These are phyloP conservation scores for Haplosporangium sp. DNA, from an alignment of 371 early-diverging fungal species.

Conservation along the genomic window DNA sequence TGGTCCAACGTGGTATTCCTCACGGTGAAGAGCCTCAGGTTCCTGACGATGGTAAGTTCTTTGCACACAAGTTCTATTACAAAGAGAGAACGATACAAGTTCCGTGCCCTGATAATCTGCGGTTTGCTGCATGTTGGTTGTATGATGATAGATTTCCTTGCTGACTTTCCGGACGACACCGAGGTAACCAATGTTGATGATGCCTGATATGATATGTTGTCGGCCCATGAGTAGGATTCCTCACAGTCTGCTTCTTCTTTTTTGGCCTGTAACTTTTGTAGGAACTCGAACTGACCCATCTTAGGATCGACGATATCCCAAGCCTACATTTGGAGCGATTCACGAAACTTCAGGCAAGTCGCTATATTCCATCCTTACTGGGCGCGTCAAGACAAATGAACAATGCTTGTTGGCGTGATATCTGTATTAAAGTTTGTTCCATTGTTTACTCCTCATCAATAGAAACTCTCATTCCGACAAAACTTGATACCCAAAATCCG, in stretches of 20 bases:
- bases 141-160: constrained; percentile 55
- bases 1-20: constrained; percentile 51
- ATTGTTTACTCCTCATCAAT: neutral
- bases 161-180: constrained; percentile 61
- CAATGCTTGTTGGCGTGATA: too few relatives aligned
- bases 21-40: constrained; percentile 28
- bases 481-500: constrained; percentile 86
- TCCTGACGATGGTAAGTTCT: constrained; percentile 14
- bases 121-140: too few relatives aligned
- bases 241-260: neutral
- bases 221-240: neutral
- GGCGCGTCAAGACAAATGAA: too few relatives aligned
- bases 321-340: constrained; percentile 76
- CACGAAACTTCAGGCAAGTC: constrained; percentile 70
- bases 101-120: too few relatives aligned
- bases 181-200: constrained; percentile 41
- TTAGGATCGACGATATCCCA: constrained; percentile 71
- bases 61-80: too few relatives aligned
- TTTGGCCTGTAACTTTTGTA: constrained; percentile 25
- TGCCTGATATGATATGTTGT: neutral
- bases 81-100: too few relatives aligned
- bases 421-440: neutral
- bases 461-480: constrained; percentile 89
- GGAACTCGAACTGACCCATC: constrained; percentile 87
- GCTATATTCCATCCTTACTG: neutral